A percentile compares a stretch with the other conserved stretches of the same genome.
These are phyloP conservation scores for Trichoderma asperellum DNA, from an alignment of 2,329 filamentous ascomycete genomes.

Conservation along the genomic window DNA sequence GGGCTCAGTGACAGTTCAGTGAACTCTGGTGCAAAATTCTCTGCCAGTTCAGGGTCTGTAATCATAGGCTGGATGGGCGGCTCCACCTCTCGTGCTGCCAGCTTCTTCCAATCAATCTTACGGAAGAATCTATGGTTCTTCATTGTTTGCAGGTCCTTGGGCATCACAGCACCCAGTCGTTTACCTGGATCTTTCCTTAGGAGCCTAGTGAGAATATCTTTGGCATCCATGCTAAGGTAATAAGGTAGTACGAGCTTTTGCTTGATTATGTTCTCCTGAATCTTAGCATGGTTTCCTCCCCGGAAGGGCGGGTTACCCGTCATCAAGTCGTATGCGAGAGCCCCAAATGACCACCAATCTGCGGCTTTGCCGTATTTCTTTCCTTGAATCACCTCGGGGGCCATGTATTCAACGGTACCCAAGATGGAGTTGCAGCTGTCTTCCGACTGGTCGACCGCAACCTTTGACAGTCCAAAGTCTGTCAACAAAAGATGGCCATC, in stretches of 20 bases:
- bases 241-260: constrained; percentile 89
- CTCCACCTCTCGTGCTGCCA: constrained; percentile 79
- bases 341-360: constrained; percentile 98
- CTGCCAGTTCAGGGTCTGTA: constrained; percentile 91
- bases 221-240: constrained; percentile 87
- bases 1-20: constrained; percentile 84
- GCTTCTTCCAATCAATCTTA: constrained; percentile 90
- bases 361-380: constrained; percentile 91
- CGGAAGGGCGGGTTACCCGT: constrained; percentile 91
- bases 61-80: constrained; percentile 92
- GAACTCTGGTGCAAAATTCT: constrained; percentile 96
- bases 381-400: constrained; percentile 87
- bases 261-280: constrained; percentile 93
- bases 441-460: constrained; percentile 69
- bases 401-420: constrained; percentile 98
- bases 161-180: constrained; percentile 84
- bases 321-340: constrained; percentile 87
- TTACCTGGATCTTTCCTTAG: constrained; percentile 91
- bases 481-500: constrained; percentile 93
- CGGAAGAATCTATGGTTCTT: constrained; percentile 96
- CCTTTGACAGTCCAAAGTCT: constrained; percentile 96
- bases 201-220: constrained; percentile 87
- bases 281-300: constrained; percentile 89
- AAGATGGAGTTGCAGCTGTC: constrained; percentile 84
- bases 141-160: constrained; percentile 81